phyloP scores from a whole-genome alignment of 345 rosid species.

The Ceriops decandra region DNA sequence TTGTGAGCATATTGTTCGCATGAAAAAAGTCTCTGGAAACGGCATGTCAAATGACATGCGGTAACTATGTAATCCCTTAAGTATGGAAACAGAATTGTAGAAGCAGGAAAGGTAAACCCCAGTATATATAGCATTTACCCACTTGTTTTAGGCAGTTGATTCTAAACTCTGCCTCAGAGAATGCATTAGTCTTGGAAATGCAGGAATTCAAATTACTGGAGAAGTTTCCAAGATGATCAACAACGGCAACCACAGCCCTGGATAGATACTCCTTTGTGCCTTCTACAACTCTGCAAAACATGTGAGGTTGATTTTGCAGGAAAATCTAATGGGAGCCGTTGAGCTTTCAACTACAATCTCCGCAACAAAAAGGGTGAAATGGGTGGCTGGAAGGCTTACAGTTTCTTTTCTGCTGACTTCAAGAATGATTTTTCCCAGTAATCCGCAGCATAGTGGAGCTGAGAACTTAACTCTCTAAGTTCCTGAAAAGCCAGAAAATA shows the following conservation, averaged over 20 bases:
- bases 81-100: background rate
- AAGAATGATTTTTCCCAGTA: slow-evolving; percentile 53
- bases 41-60: background rate
- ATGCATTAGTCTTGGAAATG: slow-evolving; percentile 29
- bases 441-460: slow-evolving; percentile 65
- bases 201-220: slow-evolving; percentile 42
- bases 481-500: slow-evolving; percentile 33
- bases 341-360: too few relatives aligned
- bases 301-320: too few relatives aligned
- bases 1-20: slow-evolving; percentile 40
- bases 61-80: background rate
- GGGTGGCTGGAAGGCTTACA: slow-evolving; percentile 27
- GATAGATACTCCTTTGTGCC: slow-evolving; percentile 61
- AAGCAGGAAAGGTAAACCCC: background rate
- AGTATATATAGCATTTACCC: background rate
- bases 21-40: slow-evolving; percentile 39
- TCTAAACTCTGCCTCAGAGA: slow-evolving; percentile 51
- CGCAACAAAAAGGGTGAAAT: background rate
- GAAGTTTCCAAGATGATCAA: slow-evolving; percentile 67
- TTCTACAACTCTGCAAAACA: slow-evolving; percentile 44
- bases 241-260: slow-evolving; percentile 53
- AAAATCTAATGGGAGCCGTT: too few relatives aligned
- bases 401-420: slow-evolving; percentile 38
- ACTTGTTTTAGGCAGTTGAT: slow-evolving; percentile 57
- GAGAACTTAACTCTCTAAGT: slow-evolving; percentile 58